Evolutionary conservation across 2,329 filamentous ascomycete species (phyloP), one percentile per base, ranked within the genome.

Genomic region (Aspergillus sp.): DNA sequence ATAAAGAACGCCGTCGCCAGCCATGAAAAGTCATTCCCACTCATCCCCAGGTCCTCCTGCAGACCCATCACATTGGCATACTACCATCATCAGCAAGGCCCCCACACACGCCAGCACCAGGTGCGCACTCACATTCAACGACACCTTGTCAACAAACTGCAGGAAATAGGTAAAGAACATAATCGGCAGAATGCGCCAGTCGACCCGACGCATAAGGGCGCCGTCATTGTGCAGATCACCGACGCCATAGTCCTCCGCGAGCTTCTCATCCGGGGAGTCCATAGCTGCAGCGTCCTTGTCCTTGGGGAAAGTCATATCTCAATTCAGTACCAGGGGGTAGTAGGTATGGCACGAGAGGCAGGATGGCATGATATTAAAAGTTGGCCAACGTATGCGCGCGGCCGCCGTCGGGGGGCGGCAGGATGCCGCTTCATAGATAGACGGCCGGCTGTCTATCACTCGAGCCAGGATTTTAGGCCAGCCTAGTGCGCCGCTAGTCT

Each of bases 61-160:
- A 88, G 65, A 3, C 83, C 83, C 84, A 87, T 88, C 47, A 88
- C 82, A 53, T 80, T 81, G 16, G 82, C 83, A 62, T 87, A 87
- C 79, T 85, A 64, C 20, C 35, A 38, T 17, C n/a, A 22, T 43
- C 40, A 47, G 30, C 14, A 36, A 11, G 33, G 33, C 33, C 33
- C 10, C 33, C 33, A 35, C 8, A n/a, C 33, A n/a, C 4, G 33
- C 22, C 14, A 4, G 8, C 8, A 11, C 1, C 11, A n/a, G 6
- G 2, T n/a, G n/a, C 4, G 24, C 16, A 46, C 47, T 51, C 42
- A 84, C 82, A 60, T 86, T 86, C 42, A 85, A 76, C 24, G 82
- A 77, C 54, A 85, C 80, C 68, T 86, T 86, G 72, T 86, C 83
- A 42, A 85, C 72, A 58, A 84, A 84, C 60, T 85, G 82, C 70